A percentile compares a stretch with the other conserved stretches of the same genome.
Evolutionary conservation across 1,284 basidiomycete genomes (phyloP).

Genomic region (Boletus austroedulis): DNA sequence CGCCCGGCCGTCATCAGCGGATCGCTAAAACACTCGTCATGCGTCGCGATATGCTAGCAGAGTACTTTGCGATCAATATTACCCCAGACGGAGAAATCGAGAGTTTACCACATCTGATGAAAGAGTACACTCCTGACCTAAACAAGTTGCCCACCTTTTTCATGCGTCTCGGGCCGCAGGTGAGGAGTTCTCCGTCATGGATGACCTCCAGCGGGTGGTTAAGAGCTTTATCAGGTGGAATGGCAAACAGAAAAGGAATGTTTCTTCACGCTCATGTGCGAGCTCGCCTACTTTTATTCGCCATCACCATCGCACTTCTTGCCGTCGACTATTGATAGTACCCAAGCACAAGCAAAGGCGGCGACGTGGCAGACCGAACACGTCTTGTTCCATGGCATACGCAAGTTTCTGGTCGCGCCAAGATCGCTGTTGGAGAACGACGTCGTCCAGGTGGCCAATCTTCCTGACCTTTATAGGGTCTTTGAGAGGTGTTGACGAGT

Average conservation of each 20-base stretch:
- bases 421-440: constrained; percentile 69
- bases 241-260: constrained; percentile 87
- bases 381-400: constrained; percentile 79
- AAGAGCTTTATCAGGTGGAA: constrained; percentile 57
- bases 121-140: constrained; percentile 83
- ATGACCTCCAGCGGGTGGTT: background rate
- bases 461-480: constrained; percentile 87
- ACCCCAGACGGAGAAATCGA: constrained; percentile 63
- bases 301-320: constrained; percentile 41
- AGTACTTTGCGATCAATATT: constrained; percentile 87
- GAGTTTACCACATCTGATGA: constrained; percentile 78
- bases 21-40: constrained; percentile 56
- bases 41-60: constrained; percentile 82
- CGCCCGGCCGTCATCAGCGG: constrained; percentile 40
- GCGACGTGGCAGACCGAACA: constrained; percentile 86
- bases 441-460: constrained; percentile 80
- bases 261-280: constrained; percentile 82
- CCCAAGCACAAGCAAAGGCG: constrained; percentile 47
- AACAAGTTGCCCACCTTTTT: constrained; percentile 83
- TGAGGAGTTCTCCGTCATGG: constrained; percentile 31
- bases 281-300: constrained; percentile 88
- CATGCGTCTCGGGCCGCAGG: constrained; percentile 84
- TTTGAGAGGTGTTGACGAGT: constrained; percentile 84
- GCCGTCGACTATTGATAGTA: constrained; percentile 28
- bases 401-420: constrained; percentile 70